Evolutionary conservation across 176 grass and related monocot genomes (phyloP), one percentile per base, ranked within the genome.

Genomic region (Phoenix roebelenii): DNA sequence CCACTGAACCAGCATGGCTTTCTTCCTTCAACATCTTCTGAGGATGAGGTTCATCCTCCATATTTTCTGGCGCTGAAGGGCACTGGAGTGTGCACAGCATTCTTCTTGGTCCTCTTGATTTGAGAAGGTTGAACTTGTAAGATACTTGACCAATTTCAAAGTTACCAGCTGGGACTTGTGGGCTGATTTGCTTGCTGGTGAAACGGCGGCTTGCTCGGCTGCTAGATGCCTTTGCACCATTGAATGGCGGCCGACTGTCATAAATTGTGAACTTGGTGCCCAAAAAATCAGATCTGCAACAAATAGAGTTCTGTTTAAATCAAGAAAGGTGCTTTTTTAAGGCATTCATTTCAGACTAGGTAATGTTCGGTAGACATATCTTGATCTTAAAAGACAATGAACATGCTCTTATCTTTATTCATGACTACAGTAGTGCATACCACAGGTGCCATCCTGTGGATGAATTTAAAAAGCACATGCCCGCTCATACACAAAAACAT

Each of bases 41-140:
- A 54, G 28, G 51, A 16, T 52, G 16, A n/a, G 20, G 63, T 35
- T 28, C 23, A 3, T 65, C 23, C 7, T 10, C 5, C 1, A 23
- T 7, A 65, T 65, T 26, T 25, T 52, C 49, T 16, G 5, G 67
- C 3, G 29, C 22, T 18, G 63, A 3, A 52, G 49, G 23, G n/a
- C 28, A 54, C 52, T 66, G 51, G 50, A 67, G 25, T 16, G 65
- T 32, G 52, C 51, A 67, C 9, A 67, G 9, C 65, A 67, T 67
- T 32, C 51, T 55, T 55, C 65, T 67, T 1, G 65, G 65, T 22
- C 65, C 65, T 39, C 53, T 68, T 39, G 65, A 39, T 48, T 68
- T 68, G 15, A 68, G 26, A 48, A 68, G 65, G 35, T 68, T 68
- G 52, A 68, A 68, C 55, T 68, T 68, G 52, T 68, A 68, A 17